These are phyloP conservation scores for Candida albicans DNA, from an alignment of 1,139 yeast species.

Conservation along the genomic window DNA sequence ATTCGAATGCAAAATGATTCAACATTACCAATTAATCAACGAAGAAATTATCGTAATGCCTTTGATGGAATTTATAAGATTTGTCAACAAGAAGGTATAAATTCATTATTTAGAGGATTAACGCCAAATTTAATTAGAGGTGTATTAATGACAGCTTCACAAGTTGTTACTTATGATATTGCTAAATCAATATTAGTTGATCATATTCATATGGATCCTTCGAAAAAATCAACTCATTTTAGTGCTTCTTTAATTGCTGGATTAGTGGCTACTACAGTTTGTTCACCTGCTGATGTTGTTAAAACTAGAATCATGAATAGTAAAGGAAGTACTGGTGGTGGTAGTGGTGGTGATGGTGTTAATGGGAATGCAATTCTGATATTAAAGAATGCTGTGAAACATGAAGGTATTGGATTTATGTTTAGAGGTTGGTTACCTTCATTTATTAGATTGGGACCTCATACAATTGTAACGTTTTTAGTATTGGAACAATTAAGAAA, in stretches of 20 bases:
- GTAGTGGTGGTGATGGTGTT: constrained; percentile 35
- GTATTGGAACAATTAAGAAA: constrained; percentile 77
- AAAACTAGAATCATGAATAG: constrained; percentile 85
- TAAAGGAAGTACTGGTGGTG: constrained; percentile 30
- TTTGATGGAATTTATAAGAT: constrained; percentile 71
- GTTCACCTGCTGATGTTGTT: constrained; percentile 90
- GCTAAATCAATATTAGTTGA: constrained; percentile 64
- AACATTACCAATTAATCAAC: constrained; percentile 59
- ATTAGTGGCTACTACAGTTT: constrained; percentile 82
- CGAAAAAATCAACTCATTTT: constrained; percentile 71
- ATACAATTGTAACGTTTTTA: constrained; percentile 80
- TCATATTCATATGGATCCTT: constrained; percentile 52
- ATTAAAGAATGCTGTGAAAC: constrained; percentile 54
- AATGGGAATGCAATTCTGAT: constrained; percentile 55
- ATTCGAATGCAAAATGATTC: constrained; percentile 92
- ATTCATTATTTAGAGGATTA: constrained; percentile 70
- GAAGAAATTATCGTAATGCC: constrained; percentile 79
- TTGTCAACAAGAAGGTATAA: constrained; percentile 57
- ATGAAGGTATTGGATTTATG: constrained; percentile 76
- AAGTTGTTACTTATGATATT: constrained; percentile 83
- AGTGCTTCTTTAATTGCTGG: constrained; percentile 78
- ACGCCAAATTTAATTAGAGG: constrained; percentile 80
- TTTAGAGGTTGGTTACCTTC: constrained; percentile 92
- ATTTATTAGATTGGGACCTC: constrained; percentile 84
- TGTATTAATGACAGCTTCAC: constrained; percentile 86